Base-by-base conservation (phyloP, 495 filamentous ascomycete genomes). In the Talaromyces thailandensis region DNA sequence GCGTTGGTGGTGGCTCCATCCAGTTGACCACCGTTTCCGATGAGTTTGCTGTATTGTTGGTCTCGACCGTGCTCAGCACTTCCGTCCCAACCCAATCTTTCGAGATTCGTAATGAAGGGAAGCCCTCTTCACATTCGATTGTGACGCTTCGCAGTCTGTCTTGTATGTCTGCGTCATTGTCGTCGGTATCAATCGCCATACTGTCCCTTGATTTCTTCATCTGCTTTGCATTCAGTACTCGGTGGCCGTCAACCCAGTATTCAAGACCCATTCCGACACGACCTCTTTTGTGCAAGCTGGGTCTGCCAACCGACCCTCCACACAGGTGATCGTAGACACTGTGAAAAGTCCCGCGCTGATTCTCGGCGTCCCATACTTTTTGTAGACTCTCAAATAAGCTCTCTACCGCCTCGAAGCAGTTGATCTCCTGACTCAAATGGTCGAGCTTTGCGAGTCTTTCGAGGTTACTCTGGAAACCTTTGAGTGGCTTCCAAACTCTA, bases 391-490 rank as follows among this genome's bases (percentile, higher is more conserved):
- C 88, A 84, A 65, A 94, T 66, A 98, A 79, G 6, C 92, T 92
- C 31, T 88, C 88, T 16, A 97, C 80, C 6, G 92, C 94, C 72
- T 94, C 90, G 69, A 92, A 91, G 71, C 94, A 92, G 65, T 93
- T 94, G 9, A 96, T 78, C 23, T 84, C 84, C 32, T 86, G 87
- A 71, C 93, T 93, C 63, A 96, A 79, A 65, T 84, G 87, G 69
- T 98, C 94, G 64, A 95, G 78, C 7, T 77, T 81, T 2, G 89
- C 88, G 48, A 98, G 76, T 64, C 88, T 83, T 67, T 90, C 87
- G 52, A 98, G 75, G 72, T 96, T 97, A 48, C 79, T 81, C 21
- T 88, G 85, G 70, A 98, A 98, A 4, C 76, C 75, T 23, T 85
- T 81, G 24, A 96, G 75, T 29, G 76, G 82, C 63, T 85, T 88